A percentile compares a stretch with the other conserved stretches of the same genome.
phyloP scores from a whole-genome alignment of 2,329 filamentous ascomycete genomes.

The Cercospora sp. region DNA sequence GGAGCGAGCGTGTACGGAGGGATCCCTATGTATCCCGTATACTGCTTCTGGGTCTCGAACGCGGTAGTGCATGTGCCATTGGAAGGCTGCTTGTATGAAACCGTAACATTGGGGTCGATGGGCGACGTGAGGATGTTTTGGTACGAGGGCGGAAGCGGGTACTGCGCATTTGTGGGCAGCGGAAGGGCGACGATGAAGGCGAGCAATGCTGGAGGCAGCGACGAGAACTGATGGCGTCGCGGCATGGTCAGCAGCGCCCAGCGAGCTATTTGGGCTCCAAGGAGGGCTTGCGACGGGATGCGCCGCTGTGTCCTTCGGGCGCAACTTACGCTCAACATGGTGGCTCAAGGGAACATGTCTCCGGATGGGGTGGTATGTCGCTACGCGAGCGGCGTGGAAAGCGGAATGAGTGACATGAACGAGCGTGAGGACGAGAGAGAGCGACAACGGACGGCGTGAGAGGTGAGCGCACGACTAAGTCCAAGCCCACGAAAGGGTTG shows the following conservation, averaged over 20 bases:
- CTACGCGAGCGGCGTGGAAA: neutral
- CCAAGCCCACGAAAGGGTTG: neutral
- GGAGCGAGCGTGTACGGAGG: constrained; percentile 49
- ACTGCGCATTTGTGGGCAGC: constrained; percentile 39
- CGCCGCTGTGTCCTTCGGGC: neutral
- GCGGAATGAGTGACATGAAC: constrained; percentile 1
- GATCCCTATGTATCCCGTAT: constrained; percentile 67
- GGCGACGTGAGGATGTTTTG: constrained; percentile 61
- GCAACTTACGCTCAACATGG: neutral
- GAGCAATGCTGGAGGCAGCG: constrained; percentile 33
- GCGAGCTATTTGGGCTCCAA: neutral
- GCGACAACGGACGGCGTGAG: neutral
- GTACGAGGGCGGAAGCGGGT: constrained; percentile 43
- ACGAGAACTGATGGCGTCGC: constrained; percentile 19
- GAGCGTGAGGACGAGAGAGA: neutral
- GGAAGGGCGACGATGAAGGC: constrained; percentile 29
- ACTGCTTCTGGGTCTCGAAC: constrained; percentile 66
- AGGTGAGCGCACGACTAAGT: neutral
- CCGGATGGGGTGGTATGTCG: neutral
- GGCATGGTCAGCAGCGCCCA: constrained; percentile 4
- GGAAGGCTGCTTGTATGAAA: constrained; percentile 66
- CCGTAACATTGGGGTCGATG: constrained; percentile 63
- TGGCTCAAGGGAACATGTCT: neutral
- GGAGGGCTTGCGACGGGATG: neutral
- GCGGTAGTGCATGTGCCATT: constrained; percentile 64